Conservation (phyloP, 2,329 filamentous ascomycete genomes). For the Chaetothyriales sp. region DNA sequence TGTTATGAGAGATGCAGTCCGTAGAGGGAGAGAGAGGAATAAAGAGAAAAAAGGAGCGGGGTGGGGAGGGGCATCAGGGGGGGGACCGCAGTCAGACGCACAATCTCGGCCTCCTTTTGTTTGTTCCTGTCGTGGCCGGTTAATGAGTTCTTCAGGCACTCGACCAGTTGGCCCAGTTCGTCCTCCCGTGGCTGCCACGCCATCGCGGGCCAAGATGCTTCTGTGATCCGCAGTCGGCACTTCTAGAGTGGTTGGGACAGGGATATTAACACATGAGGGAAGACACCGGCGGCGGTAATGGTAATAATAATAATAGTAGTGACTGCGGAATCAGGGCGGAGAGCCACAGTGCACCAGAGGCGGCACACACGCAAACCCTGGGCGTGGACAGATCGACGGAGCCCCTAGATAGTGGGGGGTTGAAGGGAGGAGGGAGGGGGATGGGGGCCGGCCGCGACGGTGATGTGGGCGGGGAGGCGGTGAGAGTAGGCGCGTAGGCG, state of each 20-base stretch:
- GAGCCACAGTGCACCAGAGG: background rate
- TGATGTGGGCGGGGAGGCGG: background rate
- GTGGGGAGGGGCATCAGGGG: background rate
- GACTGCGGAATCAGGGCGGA: background rate
- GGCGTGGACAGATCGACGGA: background rate
- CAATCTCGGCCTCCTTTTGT: conserved; percentile 79
- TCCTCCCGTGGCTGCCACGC: conserved; percentile 83
- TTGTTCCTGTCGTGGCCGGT: conserved; percentile 64
- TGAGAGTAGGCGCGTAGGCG: background rate
- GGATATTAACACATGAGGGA: background rate
- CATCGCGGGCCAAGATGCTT: conserved; percentile 39
- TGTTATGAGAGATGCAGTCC: background rate
- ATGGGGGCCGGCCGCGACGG: too few species aligned
- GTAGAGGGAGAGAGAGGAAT: background rate
- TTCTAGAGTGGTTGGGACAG: background rate
- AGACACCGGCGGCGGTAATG: background rate
- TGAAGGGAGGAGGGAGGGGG: too few species aligned
- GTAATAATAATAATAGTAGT: background rate
- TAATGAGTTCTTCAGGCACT: conserved; percentile 81
- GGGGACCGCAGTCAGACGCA: conserved; percentile 33
- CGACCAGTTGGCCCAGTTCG: conserved; percentile 75
- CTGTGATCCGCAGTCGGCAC: background rate
- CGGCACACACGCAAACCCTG: background rate
- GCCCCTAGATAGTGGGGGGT: too few species aligned
- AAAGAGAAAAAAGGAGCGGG: conserved; percentile 6